These are phyloP conservation scores for Phytophthora boehmeriae DNA, from an alignment of 352 stramenopile species.

Conservation along the genomic window DNA sequence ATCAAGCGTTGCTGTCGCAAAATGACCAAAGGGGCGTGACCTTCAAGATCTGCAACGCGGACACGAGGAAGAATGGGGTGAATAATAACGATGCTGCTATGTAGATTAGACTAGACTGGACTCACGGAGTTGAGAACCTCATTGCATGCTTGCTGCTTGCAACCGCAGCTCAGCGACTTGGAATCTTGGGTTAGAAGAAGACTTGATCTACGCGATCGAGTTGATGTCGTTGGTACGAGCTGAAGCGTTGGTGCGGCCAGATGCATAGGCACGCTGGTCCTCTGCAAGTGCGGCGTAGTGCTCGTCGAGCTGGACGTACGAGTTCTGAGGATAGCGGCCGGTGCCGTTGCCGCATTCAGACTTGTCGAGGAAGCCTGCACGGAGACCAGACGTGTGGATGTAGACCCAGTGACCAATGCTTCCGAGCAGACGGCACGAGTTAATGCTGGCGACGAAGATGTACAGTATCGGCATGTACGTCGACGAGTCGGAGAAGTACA, in stretches of 20 bases:
- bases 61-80: too few relatives aligned
- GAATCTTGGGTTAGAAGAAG: slow-evolving; percentile 14
- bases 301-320: slow-evolving; percentile 69
- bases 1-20: slow-evolving; percentile 25
- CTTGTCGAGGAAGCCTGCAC: slow-evolving; percentile 53
- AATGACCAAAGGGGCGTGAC: slow-evolving; percentile 1
- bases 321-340: slow-evolving; percentile 52
- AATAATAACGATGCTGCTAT: slow-evolving; percentile 24
- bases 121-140: slow-evolving; percentile 26
- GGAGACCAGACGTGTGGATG: slow-evolving; percentile 51
- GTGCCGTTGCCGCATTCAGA: slow-evolving; percentile 61
- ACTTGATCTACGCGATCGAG: slow-evolving; percentile 30
- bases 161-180: slow-evolving; percentile 10
- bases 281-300: slow-evolving; percentile 76
- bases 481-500: slow-evolving; percentile 61
- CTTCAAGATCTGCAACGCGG: neutral
- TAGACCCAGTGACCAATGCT: slow-evolving; percentile 81
- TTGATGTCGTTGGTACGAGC: slow-evolving; percentile 25
- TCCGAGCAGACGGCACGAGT: slow-evolving; percentile 65
- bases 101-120: slow-evolving; percentile 27
- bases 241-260: slow-evolving; percentile 38
- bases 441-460: slow-evolving; percentile 71
- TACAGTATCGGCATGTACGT: slow-evolving; percentile 78
- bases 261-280: slow-evolving; percentile 61
- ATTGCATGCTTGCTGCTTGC: slow-evolving; percentile 18